Percentiles rank a stretch among this genome's conserved stretches.
phyloP scores from a whole-genome alignment of 2,329 filamentous ascomycete species.

The Pseudopyricularia javanii region DNA sequence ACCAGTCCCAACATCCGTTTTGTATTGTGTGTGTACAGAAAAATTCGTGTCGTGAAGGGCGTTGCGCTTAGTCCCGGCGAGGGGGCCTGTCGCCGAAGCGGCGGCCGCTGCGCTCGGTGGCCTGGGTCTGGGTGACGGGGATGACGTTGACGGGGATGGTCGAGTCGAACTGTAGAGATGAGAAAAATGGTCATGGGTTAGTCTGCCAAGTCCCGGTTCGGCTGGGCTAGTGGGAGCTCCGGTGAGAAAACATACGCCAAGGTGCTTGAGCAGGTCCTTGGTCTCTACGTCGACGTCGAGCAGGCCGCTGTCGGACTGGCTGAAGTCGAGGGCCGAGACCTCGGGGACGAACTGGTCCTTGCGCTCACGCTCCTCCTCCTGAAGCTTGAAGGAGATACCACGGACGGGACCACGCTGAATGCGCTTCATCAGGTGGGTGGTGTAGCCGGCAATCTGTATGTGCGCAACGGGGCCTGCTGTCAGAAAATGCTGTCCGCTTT shows the following conservation, averaged over 20 bases:
- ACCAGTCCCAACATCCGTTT: constrained; percentile 17
- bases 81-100: constrained; percentile 30
- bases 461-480: neutral
- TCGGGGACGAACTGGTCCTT: constrained; percentile 99
- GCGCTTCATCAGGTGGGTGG: constrained; percentile 98
- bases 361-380: constrained; percentile 99
- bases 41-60: constrained; percentile 9
- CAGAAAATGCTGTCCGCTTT: neutral
- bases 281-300: constrained; percentile 95
- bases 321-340: constrained; percentile 96
- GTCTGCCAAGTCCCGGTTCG: constrained; percentile 4
- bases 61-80: constrained; percentile 28
- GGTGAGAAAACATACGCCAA: constrained; percentile 64
- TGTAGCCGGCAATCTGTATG: constrained; percentile 85
- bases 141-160: constrained; percentile 89
- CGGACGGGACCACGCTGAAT: constrained; percentile 98
- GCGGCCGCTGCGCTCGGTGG: constrained; percentile 56
- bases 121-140: constrained; percentile 78
- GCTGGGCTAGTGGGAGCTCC: constrained; percentile 2
- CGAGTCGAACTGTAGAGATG: constrained; percentile 65
- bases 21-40: constrained; percentile 12
- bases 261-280: constrained; percentile 97
- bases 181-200: constrained; percentile 15
- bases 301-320: constrained; percentile 83
- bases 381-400: constrained; percentile 99